Conservation (phyloP, 805 yeast species). For the Blastobotrys terrestris region DNA sequence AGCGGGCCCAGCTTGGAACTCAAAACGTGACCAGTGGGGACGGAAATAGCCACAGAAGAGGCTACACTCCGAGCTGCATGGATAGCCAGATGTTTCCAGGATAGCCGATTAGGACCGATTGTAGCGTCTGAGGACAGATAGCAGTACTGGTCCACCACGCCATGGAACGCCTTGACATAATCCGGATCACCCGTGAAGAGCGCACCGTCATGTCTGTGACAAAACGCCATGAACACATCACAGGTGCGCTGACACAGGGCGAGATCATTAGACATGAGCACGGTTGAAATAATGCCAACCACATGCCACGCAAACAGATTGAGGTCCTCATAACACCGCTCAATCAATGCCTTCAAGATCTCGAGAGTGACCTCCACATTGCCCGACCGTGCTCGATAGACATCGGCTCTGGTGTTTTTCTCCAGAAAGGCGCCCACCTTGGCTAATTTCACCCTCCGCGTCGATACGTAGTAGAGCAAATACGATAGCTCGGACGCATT, state of each 20-base stretch:
- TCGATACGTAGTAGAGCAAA: constrained; percentile 80
- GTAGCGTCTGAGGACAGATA: constrained; percentile 3
- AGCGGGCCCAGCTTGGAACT: constrained; percentile 18
- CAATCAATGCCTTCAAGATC: constrained; percentile 62
- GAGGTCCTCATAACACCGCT: constrained; percentile 73
- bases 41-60: constrained; percentile 27
- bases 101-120: constrained; percentile 13
- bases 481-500: constrained; percentile 88
- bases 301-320: constrained; percentile 73
- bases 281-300: constrained; percentile 49
- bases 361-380: constrained; percentile 77
- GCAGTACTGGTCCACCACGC: constrained; percentile 22
- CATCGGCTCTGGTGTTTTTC: constrained; percentile 56
- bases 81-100: constrained; percentile 27
- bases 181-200: constrained; percentile 59
- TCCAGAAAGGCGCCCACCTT: constrained; percentile 71
- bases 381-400: constrained; percentile 58
- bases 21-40: constrained; percentile 21
- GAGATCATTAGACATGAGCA: constrained; percentile 53
- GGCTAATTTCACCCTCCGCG: constrained; percentile 81
- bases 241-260: constrained; percentile 43
- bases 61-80: constrained; percentile 37
- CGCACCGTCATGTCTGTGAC: constrained; percentile 50
- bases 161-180: constrained; percentile 45
- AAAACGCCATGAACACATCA: constrained; percentile 33